Percentiles rank a stretch among this genome's conserved stretches.
Conservation (phyloP, 129 eudicot species). For the Flaveria robusta region DNA sequence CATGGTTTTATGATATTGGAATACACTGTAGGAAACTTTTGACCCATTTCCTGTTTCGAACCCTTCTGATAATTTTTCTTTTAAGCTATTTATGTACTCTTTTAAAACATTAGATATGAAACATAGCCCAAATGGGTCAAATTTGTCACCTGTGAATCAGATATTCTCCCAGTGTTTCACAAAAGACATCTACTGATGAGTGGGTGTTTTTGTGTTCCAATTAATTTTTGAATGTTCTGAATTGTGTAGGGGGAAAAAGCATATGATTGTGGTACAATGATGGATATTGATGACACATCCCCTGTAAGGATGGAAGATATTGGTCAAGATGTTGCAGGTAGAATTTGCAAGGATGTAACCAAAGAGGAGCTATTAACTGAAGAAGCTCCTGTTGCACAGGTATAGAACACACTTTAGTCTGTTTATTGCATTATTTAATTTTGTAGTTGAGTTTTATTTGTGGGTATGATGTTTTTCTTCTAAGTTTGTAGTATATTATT, state of each 20-base stretch:
- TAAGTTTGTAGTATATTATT: background rate
- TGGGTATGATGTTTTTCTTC: background rate
- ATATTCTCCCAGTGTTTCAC: background rate
- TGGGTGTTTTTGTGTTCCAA: constrained; percentile 5
- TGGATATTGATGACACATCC: constrained; percentile 20
- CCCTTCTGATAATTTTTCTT: background rate
- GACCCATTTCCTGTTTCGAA: background rate
- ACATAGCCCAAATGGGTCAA: background rate
- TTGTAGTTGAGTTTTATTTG: background rate
- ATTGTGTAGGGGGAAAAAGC: constrained; percentile 29
- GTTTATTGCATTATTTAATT: background rate
- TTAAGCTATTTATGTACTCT: background rate
- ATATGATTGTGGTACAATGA: background rate
- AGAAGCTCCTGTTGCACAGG: constrained; percentile 34
- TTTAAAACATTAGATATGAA: background rate
- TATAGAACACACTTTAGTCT: constrained; percentile 6
- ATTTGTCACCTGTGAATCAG: background rate
- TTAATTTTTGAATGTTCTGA: background rate
- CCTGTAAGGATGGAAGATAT: constrained; percentile 9
- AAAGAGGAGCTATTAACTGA: constrained; percentile 21
- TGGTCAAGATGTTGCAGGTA: background rate
- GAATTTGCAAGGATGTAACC: constrained; percentile 7
- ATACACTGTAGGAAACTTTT: background rate
- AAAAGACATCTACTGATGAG: background rate
- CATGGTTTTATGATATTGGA: background rate